Base-by-base conservation (phyloP, 2,329 filamentous ascomycete species). In the Mariannaea elegans region DNA sequence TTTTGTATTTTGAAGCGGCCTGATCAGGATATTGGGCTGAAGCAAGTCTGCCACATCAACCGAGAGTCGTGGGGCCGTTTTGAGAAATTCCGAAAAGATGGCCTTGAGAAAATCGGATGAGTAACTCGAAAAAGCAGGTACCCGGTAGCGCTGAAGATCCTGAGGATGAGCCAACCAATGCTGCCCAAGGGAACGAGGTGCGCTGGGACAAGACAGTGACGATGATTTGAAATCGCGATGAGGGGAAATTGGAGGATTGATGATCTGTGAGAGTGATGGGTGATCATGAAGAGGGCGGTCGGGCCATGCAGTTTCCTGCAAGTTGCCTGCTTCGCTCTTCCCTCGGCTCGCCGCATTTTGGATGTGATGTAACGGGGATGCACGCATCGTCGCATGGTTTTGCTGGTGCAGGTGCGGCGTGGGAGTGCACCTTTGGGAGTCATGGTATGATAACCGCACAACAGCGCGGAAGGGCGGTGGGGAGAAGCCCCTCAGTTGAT, bases 321-420 rank as follows among this genome's bases (percentile, higher is more conserved):
- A 27, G 56, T 34, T 36, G 44, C 56, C 14, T 19, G 44, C 29
- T 59, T 59, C 27, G n/a, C 39, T 29, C n/a, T 19, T 23, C 45
- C 21, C 56, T 39, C 45, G 46, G 56, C 14, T 45, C 38, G 47
- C 38, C 24, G 14, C 36, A 13, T 3, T 38, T 36, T 23, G 19
- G 16, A 59, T 16, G 27, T 27, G 38, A 39, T 27, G 19, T 34
- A 24, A 36, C 19, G 29, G 31, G 29, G 49, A 50, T 54, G 49
- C 56, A 52, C n/a, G 23, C 34, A 31, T 24, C 49, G 24, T 49
- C 16, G 31, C 50, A 59, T 55, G 50, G 56, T 41, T 24, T 44
- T 48, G 50, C 50, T 50, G 41, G 31, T 53, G 31, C 41, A 36
- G 49, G 29, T 45, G 44, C 45, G 44, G 29, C 39, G 7, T 18